Evolutionary conservation across 108 stramenopile genomes (phyloP), one percentile per base, ranked within the genome.

Genomic region (Stephanodiscus triporus): DNA sequence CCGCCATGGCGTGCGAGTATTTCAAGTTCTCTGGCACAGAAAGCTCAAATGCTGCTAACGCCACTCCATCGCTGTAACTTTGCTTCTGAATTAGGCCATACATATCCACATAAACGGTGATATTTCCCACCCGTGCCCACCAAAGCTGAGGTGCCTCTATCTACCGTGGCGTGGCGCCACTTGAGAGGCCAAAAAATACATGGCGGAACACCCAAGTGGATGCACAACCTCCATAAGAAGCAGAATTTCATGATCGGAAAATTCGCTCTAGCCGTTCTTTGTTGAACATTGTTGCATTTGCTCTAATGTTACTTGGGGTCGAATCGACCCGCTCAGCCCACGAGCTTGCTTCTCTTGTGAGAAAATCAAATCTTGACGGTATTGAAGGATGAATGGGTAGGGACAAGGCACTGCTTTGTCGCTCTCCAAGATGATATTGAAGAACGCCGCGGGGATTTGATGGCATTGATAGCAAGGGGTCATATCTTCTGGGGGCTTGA

Each of bases 241-340:
- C n/a, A n/a, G n/a, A n/a, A n/a, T 34, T 40, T 56, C 55, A 56
- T 26, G 55, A 56, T 56, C 30, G 56, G 20, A 57, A 57, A 8
- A 57, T 57, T 57, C 56, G 56, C 17, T 57, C 56, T 6, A 57
- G 27, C 56, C 56, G 27, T 27, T 57, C 53, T 54, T 9, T 54
- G 26, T 54, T 30, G 13, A 57, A 30, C 4, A 27, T 27, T 32
- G 32, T 57, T 9, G 24, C 30, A 32, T 27, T 27, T 57, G 56
- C 27, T 57, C 56, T 2, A 2, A 34, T 11, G 7, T 57, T 57
- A 16, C 17, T 5, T 30, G 17, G 32, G 4, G 30, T 57, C 30
- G 56, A 57, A 30, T 13, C 16, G 30, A 57, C 27, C 5, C 27
- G 17, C 20, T 10, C 29, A 5, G 0, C 16, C 43, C 43, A 45